Conservation (phyloP, 2,329 filamentous ascomycete genomes). For the Aspergillus sp. region DNA sequence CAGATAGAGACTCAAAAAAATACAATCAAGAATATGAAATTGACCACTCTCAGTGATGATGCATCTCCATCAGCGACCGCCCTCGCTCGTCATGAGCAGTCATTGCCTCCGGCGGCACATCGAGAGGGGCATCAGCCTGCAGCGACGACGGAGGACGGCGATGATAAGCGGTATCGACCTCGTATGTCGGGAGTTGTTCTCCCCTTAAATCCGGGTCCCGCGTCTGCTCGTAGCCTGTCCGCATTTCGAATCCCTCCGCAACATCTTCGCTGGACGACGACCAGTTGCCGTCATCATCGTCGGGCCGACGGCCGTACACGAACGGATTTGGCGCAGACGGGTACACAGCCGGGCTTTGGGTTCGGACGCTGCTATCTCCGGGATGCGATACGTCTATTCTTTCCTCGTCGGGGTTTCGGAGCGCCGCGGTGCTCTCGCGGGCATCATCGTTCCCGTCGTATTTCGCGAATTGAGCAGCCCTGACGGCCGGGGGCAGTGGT, state of each 20-base stretch:
- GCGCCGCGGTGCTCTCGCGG: slow-evolving; percentile 16
- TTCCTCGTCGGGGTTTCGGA: slow-evolving; percentile 26
- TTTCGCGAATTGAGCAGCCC: slow-evolving; percentile 2
- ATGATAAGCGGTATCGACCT: slow-evolving; percentile 21
- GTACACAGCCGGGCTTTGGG: slow-evolving; percentile 11
- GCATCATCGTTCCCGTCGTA: background rate
- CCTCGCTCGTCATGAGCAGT: slow-evolving; percentile 7
- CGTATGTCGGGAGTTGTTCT: slow-evolving; percentile 13
- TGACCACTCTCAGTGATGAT: slow-evolving; percentile 5
- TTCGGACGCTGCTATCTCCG: slow-evolving; percentile 4
- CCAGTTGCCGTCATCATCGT: slow-evolving; percentile 24
- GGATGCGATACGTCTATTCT: slow-evolving; percentile 7
- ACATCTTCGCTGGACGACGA: slow-evolving; percentile 31
- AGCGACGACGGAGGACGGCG: slow-evolving; percentile 11
- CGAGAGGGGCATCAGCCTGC: slow-evolving; percentile 3
- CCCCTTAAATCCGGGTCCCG: slow-evolving; percentile 14
- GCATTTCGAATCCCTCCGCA: slow-evolving; percentile 29
- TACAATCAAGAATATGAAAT: background rate
- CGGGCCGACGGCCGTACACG: slow-evolving; percentile 17
- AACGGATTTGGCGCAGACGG: slow-evolving; percentile 16
- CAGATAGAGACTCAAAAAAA: background rate
- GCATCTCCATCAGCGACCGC: slow-evolving; percentile 12
- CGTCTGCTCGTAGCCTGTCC: slow-evolving; percentile 17
- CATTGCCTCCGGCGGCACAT: slow-evolving; percentile 6
- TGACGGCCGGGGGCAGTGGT: slow-evolving; percentile 20